Evolutionary conservation across 2,329 filamentous ascomycete genomes (phyloP).

Genomic region (Furcasterigmium sp.): DNA sequence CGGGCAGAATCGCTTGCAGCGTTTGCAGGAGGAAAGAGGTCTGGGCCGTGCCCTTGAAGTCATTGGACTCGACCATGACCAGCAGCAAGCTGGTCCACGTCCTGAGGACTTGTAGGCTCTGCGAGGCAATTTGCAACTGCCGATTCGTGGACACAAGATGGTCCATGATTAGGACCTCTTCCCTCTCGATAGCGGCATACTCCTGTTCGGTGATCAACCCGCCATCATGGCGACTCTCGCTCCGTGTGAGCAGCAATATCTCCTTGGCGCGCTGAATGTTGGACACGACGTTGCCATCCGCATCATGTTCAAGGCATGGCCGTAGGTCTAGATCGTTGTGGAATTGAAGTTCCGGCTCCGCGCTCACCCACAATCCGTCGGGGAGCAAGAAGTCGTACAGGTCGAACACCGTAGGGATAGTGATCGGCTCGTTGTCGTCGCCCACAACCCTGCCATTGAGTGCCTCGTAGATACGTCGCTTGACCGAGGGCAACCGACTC

Average conservation of each 20-base stretch:
- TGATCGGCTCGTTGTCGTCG: slow-evolving; percentile 59
- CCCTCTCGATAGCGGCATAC: slow-evolving; percentile 43
- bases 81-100: slow-evolving; percentile 83
- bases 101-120: slow-evolving; percentile 63
- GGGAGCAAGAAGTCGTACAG: slow-evolving; percentile 79
- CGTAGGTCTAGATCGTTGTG: slow-evolving; percentile 65
- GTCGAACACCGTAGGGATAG: slow-evolving; percentile 78
- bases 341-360: slow-evolving; percentile 49
- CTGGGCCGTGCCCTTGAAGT: slow-evolving; percentile 67
- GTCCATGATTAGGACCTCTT: slow-evolving; percentile 55
- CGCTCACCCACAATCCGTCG: slow-evolving; percentile 42
- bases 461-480: slow-evolving; percentile 63
- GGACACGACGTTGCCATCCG: slow-evolving; percentile 54
- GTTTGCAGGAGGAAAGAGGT: slow-evolving; percentile 79
- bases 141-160: slow-evolving; percentile 61
- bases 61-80: slow-evolving; percentile 76
- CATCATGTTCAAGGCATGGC: slow-evolving; percentile 56
- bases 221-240: slow-evolving; percentile 49
- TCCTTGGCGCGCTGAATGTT: slow-evolving; percentile 69
- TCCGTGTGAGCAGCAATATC: slow-evolving; percentile 64
- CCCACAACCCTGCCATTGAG: slow-evolving; percentile 72
- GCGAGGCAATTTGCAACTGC: slow-evolving; percentile 49
- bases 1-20: slow-evolving; percentile 82
- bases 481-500: slow-evolving; percentile 63
- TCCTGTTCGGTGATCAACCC: slow-evolving; percentile 46